Conservation (phyloP, 257 asterid species). For the Lantana camara region DNA sequence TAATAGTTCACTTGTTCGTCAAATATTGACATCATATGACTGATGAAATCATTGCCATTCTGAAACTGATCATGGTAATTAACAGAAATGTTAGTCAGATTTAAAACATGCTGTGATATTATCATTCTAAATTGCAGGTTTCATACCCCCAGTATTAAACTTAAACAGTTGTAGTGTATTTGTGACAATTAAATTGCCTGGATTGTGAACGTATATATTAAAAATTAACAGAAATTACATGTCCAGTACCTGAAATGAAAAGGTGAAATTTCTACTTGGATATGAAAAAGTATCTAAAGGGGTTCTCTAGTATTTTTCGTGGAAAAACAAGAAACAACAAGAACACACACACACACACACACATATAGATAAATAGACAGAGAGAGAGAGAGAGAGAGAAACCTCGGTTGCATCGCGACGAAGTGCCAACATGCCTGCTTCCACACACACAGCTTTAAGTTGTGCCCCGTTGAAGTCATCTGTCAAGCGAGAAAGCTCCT, state of each 20-base stretch:
- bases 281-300: no score
- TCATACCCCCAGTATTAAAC: no score
- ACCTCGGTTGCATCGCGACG: slow-evolving; percentile 96
- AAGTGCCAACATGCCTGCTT: slow-evolving; percentile 97
- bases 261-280: no score
- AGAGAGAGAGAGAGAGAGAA: slow-evolving; percentile 1
- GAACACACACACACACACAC: background rate
- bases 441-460: slow-evolving; percentile 95
- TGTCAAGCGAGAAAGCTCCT: slow-evolving; percentile 97
- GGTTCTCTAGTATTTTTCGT: no score
- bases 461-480: slow-evolving; percentile 98
- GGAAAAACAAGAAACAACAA: no score
- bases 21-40: background rate
- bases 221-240: background rate
- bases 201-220: background rate
- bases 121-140: background rate
- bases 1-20: background rate
- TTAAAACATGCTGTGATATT: background rate
- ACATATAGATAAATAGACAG: background rate
- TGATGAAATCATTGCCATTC: background rate
- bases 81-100: background rate
- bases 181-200: no score
- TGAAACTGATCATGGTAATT: background rate
- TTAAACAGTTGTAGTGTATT: no score
- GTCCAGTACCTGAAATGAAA: no score